phyloP scores from a whole-genome alignment of 164 flowering plant genomes.

The Sextonia rubra region DNA sequence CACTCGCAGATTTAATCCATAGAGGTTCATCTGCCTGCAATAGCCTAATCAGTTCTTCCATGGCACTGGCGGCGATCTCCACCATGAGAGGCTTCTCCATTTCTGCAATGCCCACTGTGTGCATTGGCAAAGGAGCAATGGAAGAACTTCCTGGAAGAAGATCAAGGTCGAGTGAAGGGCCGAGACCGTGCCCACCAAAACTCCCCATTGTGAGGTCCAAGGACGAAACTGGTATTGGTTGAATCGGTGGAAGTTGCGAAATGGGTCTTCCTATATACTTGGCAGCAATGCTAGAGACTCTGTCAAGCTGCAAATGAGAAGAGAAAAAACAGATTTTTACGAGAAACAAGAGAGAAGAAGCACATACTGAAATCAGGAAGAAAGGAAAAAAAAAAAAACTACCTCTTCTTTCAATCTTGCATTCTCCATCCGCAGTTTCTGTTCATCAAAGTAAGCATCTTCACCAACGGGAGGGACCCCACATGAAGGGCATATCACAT shows the following conservation, averaged over 20 bases:
- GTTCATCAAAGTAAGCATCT: conserved; percentile 71
- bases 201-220: conserved; percentile 60
- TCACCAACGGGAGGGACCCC: conserved; percentile 67
- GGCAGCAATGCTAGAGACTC: conserved; percentile 75
- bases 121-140: conserved; percentile 34
- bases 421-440: conserved; percentile 71
- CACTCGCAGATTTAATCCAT: conserved; percentile 49
- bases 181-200: conserved; percentile 33
- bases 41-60: conserved; percentile 64
- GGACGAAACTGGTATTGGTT: conserved; percentile 54
- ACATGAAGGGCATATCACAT: conserved; percentile 77
- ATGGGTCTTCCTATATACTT: conserved; percentile 85
- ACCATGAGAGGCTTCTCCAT: conserved; percentile 70
- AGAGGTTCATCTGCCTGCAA: conserved; percentile 36
- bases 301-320: conserved; percentile 52
- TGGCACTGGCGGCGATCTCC: conserved; percentile 55
- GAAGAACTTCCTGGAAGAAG: conserved; percentile 50
- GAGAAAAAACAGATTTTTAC: background rate
- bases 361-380: background rate
- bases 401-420: conserved; percentile 34
- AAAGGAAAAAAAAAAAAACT: background rate
- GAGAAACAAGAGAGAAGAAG: background rate
- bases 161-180: conserved; percentile 71
- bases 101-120: conserved; percentile 38
- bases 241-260: conserved; percentile 68